Evolutionary conservation across 2,329 filamentous ascomycete species (phyloP), one percentile per base, ranked within the genome.

Genomic region (Capronia epimyces): DNA sequence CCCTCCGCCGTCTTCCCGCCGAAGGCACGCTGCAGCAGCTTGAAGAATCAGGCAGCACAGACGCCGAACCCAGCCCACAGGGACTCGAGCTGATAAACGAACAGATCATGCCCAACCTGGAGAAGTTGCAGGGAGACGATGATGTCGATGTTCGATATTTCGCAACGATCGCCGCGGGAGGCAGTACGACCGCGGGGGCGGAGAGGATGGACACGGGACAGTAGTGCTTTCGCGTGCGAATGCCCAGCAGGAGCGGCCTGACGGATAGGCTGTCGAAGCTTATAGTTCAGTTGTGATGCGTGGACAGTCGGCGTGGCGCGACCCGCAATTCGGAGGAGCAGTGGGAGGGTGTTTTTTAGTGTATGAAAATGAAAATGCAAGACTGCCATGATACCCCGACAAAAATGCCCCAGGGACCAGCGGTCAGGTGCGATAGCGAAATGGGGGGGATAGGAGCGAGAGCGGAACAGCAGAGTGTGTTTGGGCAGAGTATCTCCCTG

Each of bases 61-160:
- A 74, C 55, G 71, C 72, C 40, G 69, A 65, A 62, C 80, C 88
- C 16, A 89, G 87, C 51, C 78, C 84, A 37, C 80, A 81, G 63
- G 86, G 86, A 46, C 80, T 84, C 63, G 84, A 90, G 64, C 77
- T 95, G 60, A 93, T 95, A 65, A 83, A 89, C 69, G 82, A 88
- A 70, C 84, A 87, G 65, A 84, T 97, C 66, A 73, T 95, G 65
- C 90, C 91, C 21, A 91, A 89, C 67, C 74, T 98, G 62, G 87
- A 91, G 75, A 96, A 96, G 76, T 78, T 98, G 65, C 90, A 96
- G 76, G 87, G 91, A 73, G 93, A 98, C 67, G 88, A 94, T 60
- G 93, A 98, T 73, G 91, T 97, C 62, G 93, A 98, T 73, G 93
- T 98, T 65, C 83, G 93, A 69, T 98, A 91, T 76, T 98, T 95